A percentile compares a stretch with the other conserved stretches of the same genome.
Evolutionary conservation across 345 rosid species (phyloP).

Genomic region (Luvunga scandens): DNA sequence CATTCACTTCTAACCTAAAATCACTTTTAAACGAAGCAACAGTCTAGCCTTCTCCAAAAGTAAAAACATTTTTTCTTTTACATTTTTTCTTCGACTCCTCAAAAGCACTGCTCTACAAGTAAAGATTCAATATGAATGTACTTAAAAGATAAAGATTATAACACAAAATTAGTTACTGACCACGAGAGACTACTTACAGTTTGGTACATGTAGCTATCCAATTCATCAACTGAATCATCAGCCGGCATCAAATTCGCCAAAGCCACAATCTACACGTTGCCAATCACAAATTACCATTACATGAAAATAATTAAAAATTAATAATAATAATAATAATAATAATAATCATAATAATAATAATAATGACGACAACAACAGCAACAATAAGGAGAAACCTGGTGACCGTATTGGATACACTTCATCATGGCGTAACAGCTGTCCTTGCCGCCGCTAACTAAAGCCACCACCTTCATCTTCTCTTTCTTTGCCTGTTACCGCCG

Average conservation of each 20-base stretch:
- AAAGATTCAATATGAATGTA: not conserved
- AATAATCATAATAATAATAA: too few species aligned
- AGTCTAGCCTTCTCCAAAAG: not conserved
- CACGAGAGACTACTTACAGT: constrained; percentile 39
- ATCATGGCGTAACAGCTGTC: constrained; percentile 95
- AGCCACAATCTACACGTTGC: constrained; percentile 62
- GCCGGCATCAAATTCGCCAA: constrained; percentile 83
- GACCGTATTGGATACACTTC: constrained; percentile 83
- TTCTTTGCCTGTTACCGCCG: not conserved
- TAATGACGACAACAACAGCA: not conserved
- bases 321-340: too few species aligned
- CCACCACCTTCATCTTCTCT: constrained; percentile 83
- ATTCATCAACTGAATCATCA: constrained; percentile 86
- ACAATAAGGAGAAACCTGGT: constrained; percentile 45
- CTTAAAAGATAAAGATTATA: not conserved
- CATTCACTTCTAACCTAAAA: not conserved
- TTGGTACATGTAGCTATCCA: constrained; percentile 95
- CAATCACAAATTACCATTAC: not conserved
- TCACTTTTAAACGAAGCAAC: not conserved
- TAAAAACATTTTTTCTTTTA: not conserved
- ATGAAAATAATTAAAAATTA: not conserved
- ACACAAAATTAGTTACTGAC: not conserved
- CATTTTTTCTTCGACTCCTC: not conserved
- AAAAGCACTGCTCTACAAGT: not conserved
- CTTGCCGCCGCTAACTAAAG: constrained; percentile 95